Evolutionary conservation across 768 basidiomycete species (phyloP), one percentile per base, ranked within the genome.

Genomic region (Kwoniella mangroviensis): DNA sequence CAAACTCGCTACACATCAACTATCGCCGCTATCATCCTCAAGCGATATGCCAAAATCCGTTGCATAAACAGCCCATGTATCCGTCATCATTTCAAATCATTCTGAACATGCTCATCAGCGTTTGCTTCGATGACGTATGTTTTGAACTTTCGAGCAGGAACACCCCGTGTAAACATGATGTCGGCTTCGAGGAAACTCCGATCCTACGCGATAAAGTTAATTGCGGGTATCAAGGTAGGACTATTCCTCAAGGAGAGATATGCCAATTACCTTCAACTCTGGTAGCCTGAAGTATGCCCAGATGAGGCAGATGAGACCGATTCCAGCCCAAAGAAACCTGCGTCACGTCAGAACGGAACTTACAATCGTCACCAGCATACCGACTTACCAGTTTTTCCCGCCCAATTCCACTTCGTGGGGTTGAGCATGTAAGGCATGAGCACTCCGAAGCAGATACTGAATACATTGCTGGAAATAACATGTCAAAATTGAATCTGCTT

Each of bases 371-470:
- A 51, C 34, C 45, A 54, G 52, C 57, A 58, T 26, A 28, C 55
- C 26, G 34, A 41, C 53, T 65, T 7, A 65, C 58, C 58, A n/a
- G 58, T 60, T 42, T 60, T 60, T 63, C 67, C 61, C 22, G 49
- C 67, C 67, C 67, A 68, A 52, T 68, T 68, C 76, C 76, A 73
- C 40, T 69, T 71, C 12, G 76, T 77, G 13, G 69, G 55, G 69
- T 79, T 79, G 55, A 79, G 72, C 75, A 79, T 79, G 71, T 79
- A 79, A 41, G 79, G 79, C 53, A 61, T 77, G 24, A 80, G 6
- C 12, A 77, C 66, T 58, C 67, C 67, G 24, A 63, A 65, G 55
- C 69, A 70, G 22, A 70, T 65, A 42, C 69, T 65, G 63, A 63
- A 63, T 17, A 75, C 55, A 26, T 69, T 65, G 68, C 63, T 65